Evolutionary conservation across 2,329 filamentous ascomycete genomes (phyloP), one percentile per base, ranked within the genome.

Genomic region (Trichoderma cornu-damae): DNA sequence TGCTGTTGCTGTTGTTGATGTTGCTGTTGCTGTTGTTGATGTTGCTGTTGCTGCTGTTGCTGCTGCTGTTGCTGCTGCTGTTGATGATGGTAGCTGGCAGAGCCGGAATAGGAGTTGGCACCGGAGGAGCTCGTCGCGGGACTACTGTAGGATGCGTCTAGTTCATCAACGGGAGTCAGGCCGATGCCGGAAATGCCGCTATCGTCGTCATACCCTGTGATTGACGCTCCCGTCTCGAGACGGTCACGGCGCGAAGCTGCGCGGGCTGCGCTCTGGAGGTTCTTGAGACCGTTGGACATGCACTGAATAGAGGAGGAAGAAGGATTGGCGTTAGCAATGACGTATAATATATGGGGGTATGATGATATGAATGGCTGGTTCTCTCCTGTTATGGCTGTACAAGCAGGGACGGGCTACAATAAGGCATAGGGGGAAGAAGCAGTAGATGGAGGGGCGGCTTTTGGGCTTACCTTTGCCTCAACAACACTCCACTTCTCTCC

Each of bases 401-500:
- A 38, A 44, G 16, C 22, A 52, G 30, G 40, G 35, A 18, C 16
- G 34, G n/a, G n/a, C n/a, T 38, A n/a, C 5, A 51, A 22, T 20
- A 20, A 16, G 0, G n/a, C n/a, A n/a, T n/a, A 24, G n/a, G 32
- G 26, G 18, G 4, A 43, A 1, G 14, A 18, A 9, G 22, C 4
- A 44, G 7, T 3, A 18, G 11, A 46, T 9, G 4, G 42, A 28
- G 24, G 24, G 24, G 3, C 7, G 24, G 4, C 22, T 46, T 42
- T 46, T 46, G 14, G 28, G 61, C 74, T 63, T 67, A 86, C 83
- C 77, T 84, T 85, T 62, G 78, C 74, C 71, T 87, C 82, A 34
- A 85, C 79, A 7, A 83, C 84, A 63, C 77, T 89, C 90, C 86
- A 94, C 81, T 82, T 89, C 80, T 96, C 90, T n/a, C 92, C 88